Evolutionary conservation across 176 grass and related monocot species (phyloP).

Genomic region (Avena atlantica): DNA sequence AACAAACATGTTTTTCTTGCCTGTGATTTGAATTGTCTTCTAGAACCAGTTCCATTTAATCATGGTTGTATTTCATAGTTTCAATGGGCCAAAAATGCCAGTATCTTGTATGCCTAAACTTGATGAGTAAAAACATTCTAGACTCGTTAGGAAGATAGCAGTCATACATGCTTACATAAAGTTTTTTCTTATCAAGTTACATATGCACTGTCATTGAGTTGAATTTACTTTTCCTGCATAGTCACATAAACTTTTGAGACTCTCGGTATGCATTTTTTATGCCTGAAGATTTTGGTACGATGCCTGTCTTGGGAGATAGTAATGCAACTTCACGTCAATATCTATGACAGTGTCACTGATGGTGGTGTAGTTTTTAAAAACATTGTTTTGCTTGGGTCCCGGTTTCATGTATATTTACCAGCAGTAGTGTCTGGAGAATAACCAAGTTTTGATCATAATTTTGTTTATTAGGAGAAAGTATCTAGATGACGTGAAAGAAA

Average conservation of each 20-base stretch:
- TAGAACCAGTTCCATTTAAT: constrained; percentile 1
- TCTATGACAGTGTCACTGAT: background rate
- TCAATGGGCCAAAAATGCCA: constrained; percentile 13
- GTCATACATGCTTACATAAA: background rate
- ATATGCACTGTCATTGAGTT: background rate
- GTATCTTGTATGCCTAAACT: background rate
- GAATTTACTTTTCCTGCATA: constrained; percentile 9
- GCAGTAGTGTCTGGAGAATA: background rate
- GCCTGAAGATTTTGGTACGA: background rate
- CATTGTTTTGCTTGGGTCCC: background rate
- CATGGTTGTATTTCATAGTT: constrained; percentile 6
- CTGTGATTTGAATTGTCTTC: constrained; percentile 22
- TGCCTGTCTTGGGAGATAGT: background rate
- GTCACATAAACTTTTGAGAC: background rate
- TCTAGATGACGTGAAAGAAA: too few relatives aligned
- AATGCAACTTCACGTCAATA: background rate
- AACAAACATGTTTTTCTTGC: background rate
- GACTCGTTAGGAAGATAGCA: background rate
- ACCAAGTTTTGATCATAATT: too few relatives aligned
- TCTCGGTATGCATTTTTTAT: background rate
- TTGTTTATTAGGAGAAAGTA: too few relatives aligned
- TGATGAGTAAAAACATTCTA: background rate
- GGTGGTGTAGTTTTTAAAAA: background rate
- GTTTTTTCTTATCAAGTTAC: background rate
- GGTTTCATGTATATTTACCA: background rate